Base-by-base conservation (phyloP, 257 asterid genomes). In the Nicotiana undulata region DNA sequence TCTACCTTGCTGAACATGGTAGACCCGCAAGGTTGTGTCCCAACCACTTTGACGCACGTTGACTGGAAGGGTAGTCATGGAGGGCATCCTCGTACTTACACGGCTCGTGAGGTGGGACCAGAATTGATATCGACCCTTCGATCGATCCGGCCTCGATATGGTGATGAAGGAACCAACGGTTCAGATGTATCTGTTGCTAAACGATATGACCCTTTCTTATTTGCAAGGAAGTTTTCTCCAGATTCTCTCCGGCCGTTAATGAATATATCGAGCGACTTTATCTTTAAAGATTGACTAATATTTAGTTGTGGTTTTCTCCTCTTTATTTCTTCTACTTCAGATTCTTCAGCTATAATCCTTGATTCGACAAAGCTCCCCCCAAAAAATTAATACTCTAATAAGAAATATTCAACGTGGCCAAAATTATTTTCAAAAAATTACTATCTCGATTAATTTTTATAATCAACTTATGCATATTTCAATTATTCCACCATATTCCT, bases 21-120 rank as follows among this genome's bases (percentile, higher is more conserved):
- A 86, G 98, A 93, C 88, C 90, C 89, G 79, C 88, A 81, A 5
- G 96, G 97, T 31, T 90, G 93, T 66, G 79, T 84, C 9, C 89
- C 93, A 1, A 88, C 97, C 29, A 92, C 96, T 10, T 90, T 92
- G 11, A 93, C 97, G 0, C 93, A 89, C 88, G 98, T 93, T 82
- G 93, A 92, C 76, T 92, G 98, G 98, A 84, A 63, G 2, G 90
- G 76, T 0, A 80, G 90, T 75, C 65, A 17, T 6, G 90, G 75
- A 0, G 98, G 97, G 4, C 98, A 93, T 79, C 98, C 98, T 20
- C 82, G 92, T 11, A 87, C 76, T 80, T 93, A 93, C 80, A 3
- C 13, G 3, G 79, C 79, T 0, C 61, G 15, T 4, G 93, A 92
- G 49, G 97, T 92, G 86, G 84, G 86, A 0, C 91, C 86, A 3